phyloP scores from a whole-genome alignment of 2,329 filamentous ascomycete species.

The Phyllosticta capitalensis region DNA sequence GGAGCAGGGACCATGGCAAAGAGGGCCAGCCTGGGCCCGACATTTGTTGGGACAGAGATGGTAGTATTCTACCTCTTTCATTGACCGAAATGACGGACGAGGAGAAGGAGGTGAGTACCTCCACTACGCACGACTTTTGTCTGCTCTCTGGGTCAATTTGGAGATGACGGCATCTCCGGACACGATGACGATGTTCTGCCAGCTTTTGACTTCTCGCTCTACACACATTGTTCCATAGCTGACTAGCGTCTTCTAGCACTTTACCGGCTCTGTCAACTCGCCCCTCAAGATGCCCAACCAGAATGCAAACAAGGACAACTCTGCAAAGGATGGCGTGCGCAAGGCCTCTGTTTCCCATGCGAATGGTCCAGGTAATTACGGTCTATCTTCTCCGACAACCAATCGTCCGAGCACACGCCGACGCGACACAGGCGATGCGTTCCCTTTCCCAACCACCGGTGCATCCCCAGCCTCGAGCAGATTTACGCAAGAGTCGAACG shows the following conservation, averaged over 20 bases:
- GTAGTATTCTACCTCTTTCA: constrained; percentile 60
- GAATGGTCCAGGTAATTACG: constrained; percentile 53
- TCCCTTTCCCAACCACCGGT: constrained; percentile 41
- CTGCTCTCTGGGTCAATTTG: background rate
- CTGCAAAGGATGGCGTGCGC: constrained; percentile 48
- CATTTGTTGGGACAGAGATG: constrained; percentile 77
- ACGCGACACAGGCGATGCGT: constrained; percentile 73
- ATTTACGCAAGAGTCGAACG: constrained; percentile 53
- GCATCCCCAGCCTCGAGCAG: constrained; percentile 52
- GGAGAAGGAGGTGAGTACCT: constrained; percentile 48
- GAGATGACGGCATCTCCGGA: background rate
- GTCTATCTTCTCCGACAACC: constrained; percentile 62
- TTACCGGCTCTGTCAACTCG: constrained; percentile 82
- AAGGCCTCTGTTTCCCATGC: constrained; percentile 73
- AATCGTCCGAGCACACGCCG: constrained; percentile 68
- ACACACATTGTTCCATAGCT: constrained; percentile 4
- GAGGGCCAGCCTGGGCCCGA: constrained; percentile 72
- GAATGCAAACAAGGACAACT: constrained; percentile 51
- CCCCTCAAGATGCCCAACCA: constrained; percentile 77
- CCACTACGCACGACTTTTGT: too few species aligned
- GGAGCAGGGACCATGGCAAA: constrained; percentile 70
- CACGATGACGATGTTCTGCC: background rate
- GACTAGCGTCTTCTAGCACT: constrained; percentile 48
- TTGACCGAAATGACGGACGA: constrained; percentile 62
- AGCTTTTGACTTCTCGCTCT: background rate